Evolutionary conservation across 2,329 filamentous ascomycete genomes (phyloP), one percentile per base, ranked within the genome.

Genomic region (Cladobotryum mycophilum): DNA sequence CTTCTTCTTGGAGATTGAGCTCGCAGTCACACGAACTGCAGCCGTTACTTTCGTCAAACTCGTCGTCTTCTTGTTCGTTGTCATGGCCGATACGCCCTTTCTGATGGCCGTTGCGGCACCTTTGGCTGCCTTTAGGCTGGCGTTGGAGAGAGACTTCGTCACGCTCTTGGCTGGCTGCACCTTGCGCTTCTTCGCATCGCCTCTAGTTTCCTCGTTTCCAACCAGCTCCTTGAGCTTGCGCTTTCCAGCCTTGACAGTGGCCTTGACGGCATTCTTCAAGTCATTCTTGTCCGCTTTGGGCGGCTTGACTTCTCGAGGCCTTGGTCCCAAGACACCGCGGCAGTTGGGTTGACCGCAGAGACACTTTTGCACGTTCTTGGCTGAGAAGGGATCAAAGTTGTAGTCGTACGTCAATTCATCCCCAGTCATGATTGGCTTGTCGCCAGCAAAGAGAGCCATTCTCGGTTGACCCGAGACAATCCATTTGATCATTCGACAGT

Each of bases 401-500:
- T 85, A 85, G 75, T 99, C 93, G 66, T 99, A 99, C 0, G 91
- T 97, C 54, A 99, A 75, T 70, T 99, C 93, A 56, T 97, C 90
- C 20, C 93, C 93, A 11, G 91, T 96, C 83, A 88, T 88, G 65
- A 99, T 92, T 13, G 89, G 89, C 44, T 79, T 76, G 60, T 95
- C 87, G 33, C 92, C 92, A 12, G 93, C 93, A 66, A 99, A 99
- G 1, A 99, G 80, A 14, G 91, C 93, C 89, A 99, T 97, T 50
- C 93, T 84, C 40, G 92, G 92, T 67, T 95, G 90, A 25, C 91
- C 91, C 45, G 85, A 85, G 49, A 99, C 93, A 55, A 91, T 92
- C 89, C 90, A 96, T 68, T 96, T 97, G 62, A 95, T 89, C 91
- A 99, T 97, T 55, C 87, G 83, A 70, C 92, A 97, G 65, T 99